These are phyloP conservation scores for Aspergillus sp. DNA, from an alignment of 2,329 filamentous ascomycete species.

Conservation along the genomic window DNA sequence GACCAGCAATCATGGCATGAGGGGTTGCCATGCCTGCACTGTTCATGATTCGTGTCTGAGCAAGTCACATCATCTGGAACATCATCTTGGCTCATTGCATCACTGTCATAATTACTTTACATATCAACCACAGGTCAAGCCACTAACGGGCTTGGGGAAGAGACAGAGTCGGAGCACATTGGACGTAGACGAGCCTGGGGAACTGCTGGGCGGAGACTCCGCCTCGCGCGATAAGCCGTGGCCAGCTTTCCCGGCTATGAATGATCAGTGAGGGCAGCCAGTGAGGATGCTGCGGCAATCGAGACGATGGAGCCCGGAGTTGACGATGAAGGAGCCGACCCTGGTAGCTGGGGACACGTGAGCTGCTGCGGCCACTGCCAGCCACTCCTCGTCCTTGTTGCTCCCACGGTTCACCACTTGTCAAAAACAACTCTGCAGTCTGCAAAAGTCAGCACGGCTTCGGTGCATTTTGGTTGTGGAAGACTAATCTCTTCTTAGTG, in stretches of 20 bases:
- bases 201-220: constrained; percentile 6
- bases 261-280: constrained; percentile 3
- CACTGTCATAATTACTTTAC: constrained; percentile 2
- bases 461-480: not conserved
- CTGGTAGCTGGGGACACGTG: constrained; percentile 7
- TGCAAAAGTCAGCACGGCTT: not conserved
- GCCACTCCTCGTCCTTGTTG: not conserved
- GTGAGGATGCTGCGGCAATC: not conserved
- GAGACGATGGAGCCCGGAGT: not conserved
- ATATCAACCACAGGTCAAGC: constrained; percentile 4
- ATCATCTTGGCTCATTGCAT: constrained; percentile 21
- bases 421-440: not conserved
- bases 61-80: constrained; percentile 12
- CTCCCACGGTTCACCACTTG: not conserved
- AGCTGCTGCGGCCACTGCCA: constrained; percentile 1
- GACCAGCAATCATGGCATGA: constrained; percentile 10
- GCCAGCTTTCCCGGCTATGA: not conserved
- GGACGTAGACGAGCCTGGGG: constrained; percentile 3
- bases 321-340: not conserved
- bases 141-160: constrained; percentile 17
- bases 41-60: constrained; percentile 9
- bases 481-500: not conserved
- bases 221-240: not conserved
- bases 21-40: constrained; percentile 15
- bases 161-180: not conserved